Conservation (phyloP, 78 protist genomes). For the Ministeria vibrans region DNA sequence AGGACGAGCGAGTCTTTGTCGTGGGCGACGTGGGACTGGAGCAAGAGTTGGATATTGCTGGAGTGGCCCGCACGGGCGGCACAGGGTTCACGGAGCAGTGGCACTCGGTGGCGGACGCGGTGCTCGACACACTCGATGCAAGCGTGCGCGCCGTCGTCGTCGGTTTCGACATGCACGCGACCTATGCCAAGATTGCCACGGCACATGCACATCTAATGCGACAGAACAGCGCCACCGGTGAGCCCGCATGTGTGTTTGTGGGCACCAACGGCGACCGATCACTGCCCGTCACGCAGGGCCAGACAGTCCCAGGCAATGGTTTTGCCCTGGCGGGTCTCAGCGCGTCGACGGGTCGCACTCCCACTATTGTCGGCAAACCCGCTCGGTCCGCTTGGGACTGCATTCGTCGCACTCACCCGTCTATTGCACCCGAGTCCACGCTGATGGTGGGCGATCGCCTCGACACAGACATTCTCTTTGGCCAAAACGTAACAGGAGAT, state of each 20-base stretch:
- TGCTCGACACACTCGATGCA: too few relatives aligned
- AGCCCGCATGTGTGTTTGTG: constrained; percentile 17
- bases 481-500: too few relatives aligned
- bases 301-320: not conserved
- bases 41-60: not conserved
- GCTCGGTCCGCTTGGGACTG: too few relatives aligned
- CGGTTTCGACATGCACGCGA: constrained; percentile 30
- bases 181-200: constrained; percentile 32
- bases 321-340: not conserved
- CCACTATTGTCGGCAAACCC: constrained; percentile 32
- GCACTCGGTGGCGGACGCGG: not conserved
- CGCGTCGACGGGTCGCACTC: not conserved
- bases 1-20: not conserved
- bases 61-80: not conserved
- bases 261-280: constrained; percentile 32
- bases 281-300: not conserved
- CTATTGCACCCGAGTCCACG: not conserved
- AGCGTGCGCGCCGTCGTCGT: constrained; percentile 37
- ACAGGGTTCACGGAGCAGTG: not conserved
- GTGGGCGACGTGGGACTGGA: not conserved
- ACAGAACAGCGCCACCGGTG: not conserved
- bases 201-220: too few relatives aligned
- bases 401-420: too few relatives aligned
- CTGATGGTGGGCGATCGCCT: constrained; percentile 61
- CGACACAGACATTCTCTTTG: constrained; percentile 65